A percentile compares a stretch with the other conserved stretches of the same genome.
phyloP scores from a whole-genome alignment of 23 red algal genomes.

The Gracilariopsis chorda region DNA sequence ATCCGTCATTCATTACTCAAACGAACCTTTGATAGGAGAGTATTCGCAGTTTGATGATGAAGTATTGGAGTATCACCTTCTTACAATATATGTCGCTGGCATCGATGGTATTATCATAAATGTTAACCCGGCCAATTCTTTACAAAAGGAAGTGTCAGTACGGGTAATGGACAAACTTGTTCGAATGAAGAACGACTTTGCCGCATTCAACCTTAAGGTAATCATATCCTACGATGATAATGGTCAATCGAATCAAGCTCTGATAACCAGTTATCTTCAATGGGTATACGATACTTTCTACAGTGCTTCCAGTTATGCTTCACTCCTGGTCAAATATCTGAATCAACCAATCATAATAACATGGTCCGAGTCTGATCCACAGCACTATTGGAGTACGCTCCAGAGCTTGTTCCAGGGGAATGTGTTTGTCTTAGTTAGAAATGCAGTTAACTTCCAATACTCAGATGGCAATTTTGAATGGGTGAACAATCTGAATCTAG shows the following conservation, averaged over 20 bases:
- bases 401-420: slow-evolving; percentile 21
- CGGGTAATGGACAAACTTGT: not conserved
- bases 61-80: slow-evolving; percentile 55
- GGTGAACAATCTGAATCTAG: slow-evolving; percentile 24
- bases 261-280: slow-evolving; percentile 1
- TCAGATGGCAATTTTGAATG: slow-evolving; percentile 44
- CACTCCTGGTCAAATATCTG: slow-evolving; percentile 5
- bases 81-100: slow-evolving; percentile 14
- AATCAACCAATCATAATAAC: not conserved
- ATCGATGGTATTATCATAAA: slow-evolving; percentile 48
- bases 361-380: slow-evolving; percentile 33
- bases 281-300: slow-evolving; percentile 39
- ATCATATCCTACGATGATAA: slow-evolving; percentile 50
- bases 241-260: not conserved
- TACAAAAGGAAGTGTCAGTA: not conserved
- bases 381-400: slow-evolving; percentile 21
- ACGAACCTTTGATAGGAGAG: slow-evolving; percentile 43
- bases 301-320: not conserved
- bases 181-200: not conserved
- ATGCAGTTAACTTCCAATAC: slow-evolving; percentile 26
- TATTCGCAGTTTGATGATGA: slow-evolving; percentile 38
- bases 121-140: slow-evolving; percentile 31
- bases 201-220: slow-evolving; percentile 17
- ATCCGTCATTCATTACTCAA: slow-evolving; percentile 49
- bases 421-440: slow-evolving; percentile 29